Evolutionary conservation across 2,329 filamentous ascomycete genomes (phyloP).

Genomic region (Trichoderma pleuroti): DNA sequence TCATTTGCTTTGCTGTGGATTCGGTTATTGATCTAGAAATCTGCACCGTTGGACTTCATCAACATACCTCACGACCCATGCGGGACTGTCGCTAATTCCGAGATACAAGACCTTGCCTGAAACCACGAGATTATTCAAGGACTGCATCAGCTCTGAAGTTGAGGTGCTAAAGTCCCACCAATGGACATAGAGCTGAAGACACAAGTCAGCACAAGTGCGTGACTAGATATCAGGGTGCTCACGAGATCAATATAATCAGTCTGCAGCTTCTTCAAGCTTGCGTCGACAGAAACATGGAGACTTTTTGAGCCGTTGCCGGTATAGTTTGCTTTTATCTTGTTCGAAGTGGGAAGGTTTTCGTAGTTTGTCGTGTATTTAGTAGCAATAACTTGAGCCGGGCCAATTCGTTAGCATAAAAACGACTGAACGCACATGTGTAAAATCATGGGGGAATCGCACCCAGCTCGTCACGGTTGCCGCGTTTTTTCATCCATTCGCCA

Average conservation of each 20-base stretch:
- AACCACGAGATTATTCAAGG: constrained; percentile 57
- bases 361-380: constrained; percentile 61
- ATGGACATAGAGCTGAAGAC: constrained; percentile 54
- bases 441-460: constrained; percentile 33
- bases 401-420: not conserved
- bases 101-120: constrained; percentile 64
- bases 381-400: constrained; percentile 51
- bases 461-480: constrained; percentile 62
- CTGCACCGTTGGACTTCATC: not conserved
- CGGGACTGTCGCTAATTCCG: constrained; percentile 65
- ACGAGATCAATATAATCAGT: constrained; percentile 68
- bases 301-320: constrained; percentile 62
- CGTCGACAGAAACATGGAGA: constrained; percentile 51
- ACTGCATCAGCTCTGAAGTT: constrained; percentile 66
- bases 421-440: not conserved
- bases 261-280: constrained; percentile 58
- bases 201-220: not conserved
- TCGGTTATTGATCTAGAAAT: not conserved
- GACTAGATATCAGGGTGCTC: constrained; percentile 18
- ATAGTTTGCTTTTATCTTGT: constrained; percentile 48
- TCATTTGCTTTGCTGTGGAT: constrained; percentile 57
- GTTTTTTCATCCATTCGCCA: constrained; percentile 66
- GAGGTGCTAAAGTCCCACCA: constrained; percentile 67
- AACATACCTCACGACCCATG: constrained; percentile 59
- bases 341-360: constrained; percentile 35